A percentile compares a stretch with the other conserved stretches of the same genome.
Conservation (phyloP, 2,329 filamentous ascomycete species). For the Penicillium sp. region DNA sequence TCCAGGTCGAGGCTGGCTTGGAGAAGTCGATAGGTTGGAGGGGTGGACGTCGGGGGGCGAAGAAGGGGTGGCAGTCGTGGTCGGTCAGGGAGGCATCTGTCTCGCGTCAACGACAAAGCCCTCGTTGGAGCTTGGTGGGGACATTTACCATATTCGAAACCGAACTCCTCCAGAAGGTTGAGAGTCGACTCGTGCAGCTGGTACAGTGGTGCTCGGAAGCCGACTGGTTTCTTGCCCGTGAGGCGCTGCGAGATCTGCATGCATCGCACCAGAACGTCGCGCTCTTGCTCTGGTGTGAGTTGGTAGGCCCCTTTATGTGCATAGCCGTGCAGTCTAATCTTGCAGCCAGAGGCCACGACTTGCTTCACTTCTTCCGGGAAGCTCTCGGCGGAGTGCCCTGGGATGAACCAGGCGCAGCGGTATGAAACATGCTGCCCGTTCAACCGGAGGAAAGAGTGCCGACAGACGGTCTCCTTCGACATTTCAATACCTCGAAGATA, state of each 20-base stretch:
- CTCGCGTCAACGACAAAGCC: background rate
- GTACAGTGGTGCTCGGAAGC: slow-evolving; percentile 41
- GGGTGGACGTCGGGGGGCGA: slow-evolving; percentile 36
- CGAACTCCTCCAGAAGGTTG: slow-evolving; percentile 42
- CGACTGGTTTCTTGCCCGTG: slow-evolving; percentile 63
- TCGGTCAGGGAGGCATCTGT: slow-evolving; percentile 44
- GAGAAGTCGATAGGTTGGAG: slow-evolving; percentile 45
- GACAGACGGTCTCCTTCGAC: too few species aligned
- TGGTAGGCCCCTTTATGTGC: slow-evolving; percentile 68
- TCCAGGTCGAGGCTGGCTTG: slow-evolving; percentile 43
- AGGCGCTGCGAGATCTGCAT: slow-evolving; percentile 69
- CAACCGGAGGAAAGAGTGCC: too few species aligned
- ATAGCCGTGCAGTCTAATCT: slow-evolving; percentile 58
- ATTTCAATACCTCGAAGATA: too few species aligned
- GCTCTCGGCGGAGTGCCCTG: slow-evolving; percentile 58
- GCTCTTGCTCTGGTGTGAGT: slow-evolving; percentile 70
- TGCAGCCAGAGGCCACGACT: slow-evolving; percentile 53
- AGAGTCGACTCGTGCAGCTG: slow-evolving; percentile 41
- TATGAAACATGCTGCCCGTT: slow-evolving; percentile 50
- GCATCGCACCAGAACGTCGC: slow-evolving; percentile 70
- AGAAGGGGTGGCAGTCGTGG: slow-evolving; percentile 45
- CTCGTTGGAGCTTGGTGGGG: background rate
- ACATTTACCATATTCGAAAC: slow-evolving; percentile 41
- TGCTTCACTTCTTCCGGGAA: slow-evolving; percentile 53
- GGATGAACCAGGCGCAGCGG: slow-evolving; percentile 60